phyloP scores from a whole-genome alignment of 2,329 filamentous ascomycete species.

The Fusarium camptoceras region DNA sequence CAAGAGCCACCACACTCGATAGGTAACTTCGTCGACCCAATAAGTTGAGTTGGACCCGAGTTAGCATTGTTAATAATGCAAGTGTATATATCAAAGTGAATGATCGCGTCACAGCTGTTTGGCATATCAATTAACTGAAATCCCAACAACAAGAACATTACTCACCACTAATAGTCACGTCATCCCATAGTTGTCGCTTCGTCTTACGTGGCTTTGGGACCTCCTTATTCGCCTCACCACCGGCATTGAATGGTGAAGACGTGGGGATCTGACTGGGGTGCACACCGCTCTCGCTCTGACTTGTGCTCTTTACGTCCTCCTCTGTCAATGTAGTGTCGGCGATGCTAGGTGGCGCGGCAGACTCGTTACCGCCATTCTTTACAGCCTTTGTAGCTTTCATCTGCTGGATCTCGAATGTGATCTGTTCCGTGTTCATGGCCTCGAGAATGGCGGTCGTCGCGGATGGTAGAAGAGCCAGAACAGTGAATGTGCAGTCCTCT shows the following conservation, averaged over 20 bases:
- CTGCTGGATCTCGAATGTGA: constrained; percentile 93
- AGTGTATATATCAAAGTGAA: constrained; percentile 95
- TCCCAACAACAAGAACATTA: constrained; percentile 29
- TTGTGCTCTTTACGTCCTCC: constrained; percentile 83
- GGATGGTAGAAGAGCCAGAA: constrained; percentile 93
- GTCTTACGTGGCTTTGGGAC: constrained; percentile 71
- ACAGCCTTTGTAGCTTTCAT: constrained; percentile 80
- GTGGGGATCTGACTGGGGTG: constrained; percentile 82
- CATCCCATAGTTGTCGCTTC: constrained; percentile 96
- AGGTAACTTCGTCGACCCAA: constrained; percentile 95
- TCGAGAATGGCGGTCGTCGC: constrained; percentile 90
- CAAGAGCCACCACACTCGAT: constrained; percentile 92
- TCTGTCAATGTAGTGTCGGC: constrained; percentile 81
- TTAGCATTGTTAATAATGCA: constrained; percentile 88
- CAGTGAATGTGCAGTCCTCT: constrained; percentile 97
- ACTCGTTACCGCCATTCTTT: constrained; percentile 66
- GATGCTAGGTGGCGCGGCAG: constrained; percentile 68
- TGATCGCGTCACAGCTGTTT: constrained; percentile 83
- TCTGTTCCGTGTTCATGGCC: constrained; percentile 88
- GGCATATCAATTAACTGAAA: constrained; percentile 20
- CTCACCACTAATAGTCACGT: constrained; percentile 94
- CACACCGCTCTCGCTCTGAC: constrained; percentile 81
- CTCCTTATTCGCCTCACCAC: constrained; percentile 51
- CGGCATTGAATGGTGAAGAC: constrained; percentile 61
- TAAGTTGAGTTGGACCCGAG: constrained; percentile 95